Evolutionary conservation across 2,329 filamentous ascomycete species (phyloP).

Genomic region (Colletotrichum gloeosporioides): DNA sequence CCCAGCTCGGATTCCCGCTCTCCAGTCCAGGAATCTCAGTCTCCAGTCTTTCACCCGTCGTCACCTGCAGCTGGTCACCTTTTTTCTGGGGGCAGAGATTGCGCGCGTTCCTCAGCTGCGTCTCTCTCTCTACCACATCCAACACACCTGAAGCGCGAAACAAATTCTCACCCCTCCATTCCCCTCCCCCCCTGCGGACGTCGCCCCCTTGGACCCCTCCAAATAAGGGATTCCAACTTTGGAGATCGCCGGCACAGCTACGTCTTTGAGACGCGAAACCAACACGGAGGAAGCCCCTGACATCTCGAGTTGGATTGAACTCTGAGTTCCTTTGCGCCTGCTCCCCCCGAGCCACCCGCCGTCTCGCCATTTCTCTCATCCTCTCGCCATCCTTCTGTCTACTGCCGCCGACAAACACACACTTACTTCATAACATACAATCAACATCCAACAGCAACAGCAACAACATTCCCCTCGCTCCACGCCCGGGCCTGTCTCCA

Average conservation of each 20-base stretch:
- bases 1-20: not conserved
- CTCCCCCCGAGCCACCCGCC: not conserved
- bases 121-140: not conserved
- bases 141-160: constrained; percentile 21
- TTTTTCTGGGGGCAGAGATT: not conserved
- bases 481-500: constrained; percentile 3
- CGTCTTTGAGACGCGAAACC: constrained; percentile 21
- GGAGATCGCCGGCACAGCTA: constrained; percentile 17
- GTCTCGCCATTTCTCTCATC: not conserved
- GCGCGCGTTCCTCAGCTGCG: constrained; percentile 15
- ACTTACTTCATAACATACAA: not conserved
- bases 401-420: not conserved
- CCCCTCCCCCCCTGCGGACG: constrained; percentile 6
- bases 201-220: constrained; percentile 18
- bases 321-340: not conserved
- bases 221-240: constrained; percentile 20
- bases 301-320: constrained; percentile 19
- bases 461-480: not conserved
- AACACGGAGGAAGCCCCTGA: constrained; percentile 20
- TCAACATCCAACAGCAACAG: not conserved
- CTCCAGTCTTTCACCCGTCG: not conserved
- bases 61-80: not conserved
- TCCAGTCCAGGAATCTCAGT: not conserved
- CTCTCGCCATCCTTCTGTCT: not conserved
- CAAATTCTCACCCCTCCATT: constrained; percentile 19